Base-by-base conservation (phyloP, 768 basidiomycete genomes). In the Pleurotus tuoliensis region DNA sequence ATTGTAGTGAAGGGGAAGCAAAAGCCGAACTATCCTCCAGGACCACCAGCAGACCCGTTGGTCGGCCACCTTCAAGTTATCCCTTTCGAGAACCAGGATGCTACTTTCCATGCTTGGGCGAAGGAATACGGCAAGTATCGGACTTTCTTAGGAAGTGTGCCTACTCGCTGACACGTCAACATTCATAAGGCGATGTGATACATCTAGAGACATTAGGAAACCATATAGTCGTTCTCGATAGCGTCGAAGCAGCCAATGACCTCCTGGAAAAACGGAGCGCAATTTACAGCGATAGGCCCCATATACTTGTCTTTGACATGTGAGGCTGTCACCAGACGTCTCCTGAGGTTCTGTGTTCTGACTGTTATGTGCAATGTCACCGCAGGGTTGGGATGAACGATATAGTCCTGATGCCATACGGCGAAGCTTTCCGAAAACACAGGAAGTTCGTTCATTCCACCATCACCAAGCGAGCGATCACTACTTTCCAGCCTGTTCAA, bases 1-100 rank as follows among this genome's bases (percentile, higher is more conserved):
- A 4, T 44, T n/a, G 41, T 44, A 7, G 3, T 22, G n/a, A 44
- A 44, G 41, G 20, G 3, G 41, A 43, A 43, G 41, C 15, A 20
- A n/a, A n/a, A 11, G 5, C 41, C 20, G 7, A n/a, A n/a, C 43
- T 67, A 70, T 25, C 78, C 80, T n/a, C 81, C 82, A 3, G 82
- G 82, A 0, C 82, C 82, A 3, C 69, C 61, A 41, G 71, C 72
- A 1, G 60, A 71, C 12, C 78, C 78, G 5, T 56, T 82, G 55
- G 64, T 83, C 15, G 81, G 81, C 4, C 82, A 82, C 58, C 60
- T 70, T 16, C 69, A 76, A 16, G 76, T 82, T 55, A 70, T 83
- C 55, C 70, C 76, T 24, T 58, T 61, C 34, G 64, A 71, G 40
- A 64, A 73, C 52, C 73, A 74, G 54, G 74, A 74, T 59, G 54